Conservation (phyloP, 164 flowering plant genomes). For the Umbilicus rupestris region DNA sequence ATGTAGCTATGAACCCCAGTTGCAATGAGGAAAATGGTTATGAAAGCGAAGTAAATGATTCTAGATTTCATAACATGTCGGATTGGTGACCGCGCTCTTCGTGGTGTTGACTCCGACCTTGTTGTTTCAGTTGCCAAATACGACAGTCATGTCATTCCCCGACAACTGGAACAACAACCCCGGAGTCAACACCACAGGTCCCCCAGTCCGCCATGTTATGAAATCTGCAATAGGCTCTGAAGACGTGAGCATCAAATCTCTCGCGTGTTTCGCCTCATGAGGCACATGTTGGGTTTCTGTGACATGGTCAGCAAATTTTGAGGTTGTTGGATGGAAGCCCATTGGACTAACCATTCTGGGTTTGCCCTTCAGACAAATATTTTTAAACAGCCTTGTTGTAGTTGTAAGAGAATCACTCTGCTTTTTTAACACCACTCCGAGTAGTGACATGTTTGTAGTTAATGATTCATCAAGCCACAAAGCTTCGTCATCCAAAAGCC, state of each 20-base stretch:
- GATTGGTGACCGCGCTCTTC: no score
- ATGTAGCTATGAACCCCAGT: constrained; percentile 49
- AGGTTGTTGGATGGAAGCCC: no score
- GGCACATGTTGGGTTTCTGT: no score
- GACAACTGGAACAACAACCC: constrained; percentile 60
- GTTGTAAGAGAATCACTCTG: background rate
- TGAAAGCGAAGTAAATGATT: constrained; percentile 46
- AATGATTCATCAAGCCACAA: background rate
- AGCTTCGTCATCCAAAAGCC: background rate
- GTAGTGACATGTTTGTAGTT: background rate
- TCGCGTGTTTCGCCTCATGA: background rate
- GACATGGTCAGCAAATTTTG: no score
- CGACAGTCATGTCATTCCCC: constrained; percentile 36
- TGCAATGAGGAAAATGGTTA: constrained; percentile 47
- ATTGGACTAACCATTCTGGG: no score
- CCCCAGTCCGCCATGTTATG: constrained; percentile 55
- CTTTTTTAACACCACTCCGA: background rate
- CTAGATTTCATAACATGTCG: no score
- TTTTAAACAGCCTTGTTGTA: background rate
- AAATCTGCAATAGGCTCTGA: no score
- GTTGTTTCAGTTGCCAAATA: constrained; percentile 52
- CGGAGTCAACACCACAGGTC: constrained; percentile 48
- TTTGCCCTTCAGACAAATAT: no score
- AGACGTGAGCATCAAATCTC: background rate
- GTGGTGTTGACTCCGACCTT: constrained; percentile 49